phyloP scores from a whole-genome alignment of 176 grass and related monocot species.

The Oryza meyeriana region DNA sequence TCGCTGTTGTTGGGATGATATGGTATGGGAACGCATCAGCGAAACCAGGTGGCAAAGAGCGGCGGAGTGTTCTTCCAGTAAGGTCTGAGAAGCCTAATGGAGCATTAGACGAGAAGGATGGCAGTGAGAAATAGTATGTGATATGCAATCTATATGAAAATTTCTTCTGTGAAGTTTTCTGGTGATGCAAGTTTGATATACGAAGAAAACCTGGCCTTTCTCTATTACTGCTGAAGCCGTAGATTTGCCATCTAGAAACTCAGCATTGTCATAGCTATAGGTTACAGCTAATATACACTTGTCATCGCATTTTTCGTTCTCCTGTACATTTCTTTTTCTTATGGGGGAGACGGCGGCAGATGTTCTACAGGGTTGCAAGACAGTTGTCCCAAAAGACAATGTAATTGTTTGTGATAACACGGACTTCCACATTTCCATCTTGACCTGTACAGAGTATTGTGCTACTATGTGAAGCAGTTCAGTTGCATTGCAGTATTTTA shows the following conservation, averaged over 20 bases:
- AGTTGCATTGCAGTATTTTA: not conserved
- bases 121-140: slow-evolving; percentile 26
- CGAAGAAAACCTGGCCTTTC: not conserved
- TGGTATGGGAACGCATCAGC: slow-evolving; percentile 86
- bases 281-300: slow-evolving; percentile 9
- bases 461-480: not conserved
- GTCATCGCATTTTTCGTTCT: slow-evolving; percentile 7
- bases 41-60: slow-evolving; percentile 83
- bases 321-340: not conserved
- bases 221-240: slow-evolving; percentile 11
- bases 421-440: not conserved
- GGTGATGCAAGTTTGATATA: slow-evolving; percentile 11
- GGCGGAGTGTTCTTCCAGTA: slow-evolving; percentile 34
- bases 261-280: slow-evolving; percentile 19
- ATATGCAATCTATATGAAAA: not conserved
- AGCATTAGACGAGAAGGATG: slow-evolving; percentile 34
- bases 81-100: slow-evolving; percentile 46
- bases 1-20: slow-evolving; percentile 80
- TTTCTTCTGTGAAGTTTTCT: slow-evolving; percentile 14
- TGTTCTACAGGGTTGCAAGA: not conserved
- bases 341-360: not conserved
- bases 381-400: slow-evolving; percentile 2
- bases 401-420: slow-evolving; percentile 11
- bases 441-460: not conserved
- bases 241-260: slow-evolving; percentile 1